phyloP scores from a whole-genome alignment of 2,329 filamentous ascomycete genomes.

The Fusarium beomiforme region DNA sequence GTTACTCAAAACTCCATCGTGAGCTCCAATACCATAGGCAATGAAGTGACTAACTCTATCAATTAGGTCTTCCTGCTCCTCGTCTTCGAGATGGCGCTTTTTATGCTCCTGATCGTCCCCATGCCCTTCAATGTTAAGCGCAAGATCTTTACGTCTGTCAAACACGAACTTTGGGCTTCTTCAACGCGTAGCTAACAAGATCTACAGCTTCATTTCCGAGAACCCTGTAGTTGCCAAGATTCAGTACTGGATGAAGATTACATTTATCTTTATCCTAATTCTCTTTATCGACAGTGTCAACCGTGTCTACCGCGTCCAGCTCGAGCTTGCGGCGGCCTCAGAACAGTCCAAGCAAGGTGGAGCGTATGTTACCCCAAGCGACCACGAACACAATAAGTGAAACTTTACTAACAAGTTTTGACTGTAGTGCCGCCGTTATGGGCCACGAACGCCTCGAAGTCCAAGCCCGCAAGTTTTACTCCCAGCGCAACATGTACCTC shows the following conservation, averaged over 20 bases:
- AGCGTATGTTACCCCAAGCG: slow-evolving; percentile 55
- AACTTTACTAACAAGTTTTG: slow-evolving; percentile 29
- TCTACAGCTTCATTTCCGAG: slow-evolving; percentile 86
- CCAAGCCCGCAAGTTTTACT: slow-evolving; percentile 99
- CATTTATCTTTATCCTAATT: slow-evolving; percentile 98
- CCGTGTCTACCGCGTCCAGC: slow-evolving; percentile 94
- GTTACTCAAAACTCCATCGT: slow-evolving; percentile 31
- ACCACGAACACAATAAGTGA: not conserved
- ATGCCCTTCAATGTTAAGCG: slow-evolving; percentile 88
- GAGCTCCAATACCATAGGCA: not conserved
- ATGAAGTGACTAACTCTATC: slow-evolving; percentile 38
- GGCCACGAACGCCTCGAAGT: slow-evolving; percentile 97
- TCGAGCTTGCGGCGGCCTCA: slow-evolving; percentile 80
- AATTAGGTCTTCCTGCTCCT: slow-evolving; percentile 82
- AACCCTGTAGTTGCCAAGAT: slow-evolving; percentile 86
- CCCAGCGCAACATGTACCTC: slow-evolving; percentile 99
- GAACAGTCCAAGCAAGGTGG: slow-evolving; percentile 61
- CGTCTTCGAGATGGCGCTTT: slow-evolving; percentile 84
- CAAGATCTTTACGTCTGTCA: slow-evolving; percentile 78
- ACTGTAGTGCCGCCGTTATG: slow-evolving; percentile 71
- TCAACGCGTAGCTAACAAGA: slow-evolving; percentile 3
- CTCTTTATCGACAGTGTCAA: slow-evolving; percentile 97
- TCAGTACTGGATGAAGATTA: slow-evolving; percentile 98
- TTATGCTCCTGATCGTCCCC: slow-evolving; percentile 83
- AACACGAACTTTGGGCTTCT: not conserved